Percentiles rank a stretch among this genome's conserved stretches.
phyloP scores from a whole-genome alignment of 129 eudicot genomes.

The Apium graveolens region DNA sequence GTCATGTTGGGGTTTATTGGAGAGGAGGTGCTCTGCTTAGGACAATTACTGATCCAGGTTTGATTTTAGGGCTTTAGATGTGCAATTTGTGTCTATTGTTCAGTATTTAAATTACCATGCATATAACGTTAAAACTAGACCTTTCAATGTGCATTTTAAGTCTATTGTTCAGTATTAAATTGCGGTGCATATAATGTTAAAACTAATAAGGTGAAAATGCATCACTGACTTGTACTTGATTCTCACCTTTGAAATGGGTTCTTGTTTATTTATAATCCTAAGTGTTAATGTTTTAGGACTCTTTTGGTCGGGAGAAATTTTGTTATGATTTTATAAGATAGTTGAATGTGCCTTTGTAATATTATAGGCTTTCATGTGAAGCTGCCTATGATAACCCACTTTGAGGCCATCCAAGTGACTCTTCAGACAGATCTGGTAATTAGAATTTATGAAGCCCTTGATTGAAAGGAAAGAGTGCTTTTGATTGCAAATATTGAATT shows the following conservation, averaged over 20 bases:
- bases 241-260: background rate
- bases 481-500: background rate
- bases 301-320: background rate
- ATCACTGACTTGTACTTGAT: background rate
- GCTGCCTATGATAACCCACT: constrained; percentile 80
- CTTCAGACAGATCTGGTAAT: constrained; percentile 90
- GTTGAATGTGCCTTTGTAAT: background rate
- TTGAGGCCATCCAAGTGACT: constrained; percentile 90
- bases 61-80: background rate
- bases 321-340: background rate
- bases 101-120: background rate
- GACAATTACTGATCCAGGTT: constrained; percentile 37
- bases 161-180: background rate
- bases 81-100: background rate
- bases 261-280: background rate
- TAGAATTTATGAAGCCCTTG: background rate
- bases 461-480: background rate
- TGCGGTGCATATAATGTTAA: background rate
- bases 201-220: background rate
- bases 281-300: background rate
- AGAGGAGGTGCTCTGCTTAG: constrained; percentile 88
- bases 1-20: constrained; percentile 99
- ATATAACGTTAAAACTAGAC: background rate
- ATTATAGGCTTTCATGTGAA: constrained; percentile 74
- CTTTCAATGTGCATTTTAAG: background rate